Evolutionary conservation across 1,139 yeast species (phyloP), one percentile per base, ranked within the genome.

Genomic region (Sugiyamaella grinbergsii): DNA sequence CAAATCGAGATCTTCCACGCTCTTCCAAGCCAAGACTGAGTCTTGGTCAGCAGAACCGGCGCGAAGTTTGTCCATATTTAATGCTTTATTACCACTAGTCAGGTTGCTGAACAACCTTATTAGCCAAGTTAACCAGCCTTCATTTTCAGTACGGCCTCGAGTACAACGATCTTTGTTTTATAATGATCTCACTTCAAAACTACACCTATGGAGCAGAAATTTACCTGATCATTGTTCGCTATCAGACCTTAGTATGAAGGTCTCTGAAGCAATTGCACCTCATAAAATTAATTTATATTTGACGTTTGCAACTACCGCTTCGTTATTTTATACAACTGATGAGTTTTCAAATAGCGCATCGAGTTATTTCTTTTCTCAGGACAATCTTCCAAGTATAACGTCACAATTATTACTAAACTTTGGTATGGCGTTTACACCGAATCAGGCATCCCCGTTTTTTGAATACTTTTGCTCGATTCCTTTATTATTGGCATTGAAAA

Each of bases 141-240:
- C 42, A 13, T 53, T 49, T 39, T 41, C 50, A 8, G 29, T 42
- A 5, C 28, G 51, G 29, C 50, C 53, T n/a, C 22, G 48, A 20
- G 46, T 48, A 0, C 57, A 53, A 34, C 45, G 48, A 46, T 42
- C 54, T 32, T 42, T 54, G 49, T 47, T 50, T 24, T 50, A 26
- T 39, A 53, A 50, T 36, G 57, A 53, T 23, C 29, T 53, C 8
- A 31, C 49, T 2, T 44, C 56, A 5, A 41, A 36, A 26, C 31
- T 54, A 5, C 56, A 53, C 22, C 37, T 53, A 18, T 54, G 56
- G 56, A 38, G 46, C 18, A 44, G 54, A 38, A 50, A 46, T 28
- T 41, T 54, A 16, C 56, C 56, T 4, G 53, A 48, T 15, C 54
- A 53, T 37, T 53, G 56, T 42, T 42, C 44, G 15, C 24, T 53